Evolutionary conservation across 1,139 yeast genomes (phyloP).

Genomic region (Trichomonascaceae sp.): DNA sequence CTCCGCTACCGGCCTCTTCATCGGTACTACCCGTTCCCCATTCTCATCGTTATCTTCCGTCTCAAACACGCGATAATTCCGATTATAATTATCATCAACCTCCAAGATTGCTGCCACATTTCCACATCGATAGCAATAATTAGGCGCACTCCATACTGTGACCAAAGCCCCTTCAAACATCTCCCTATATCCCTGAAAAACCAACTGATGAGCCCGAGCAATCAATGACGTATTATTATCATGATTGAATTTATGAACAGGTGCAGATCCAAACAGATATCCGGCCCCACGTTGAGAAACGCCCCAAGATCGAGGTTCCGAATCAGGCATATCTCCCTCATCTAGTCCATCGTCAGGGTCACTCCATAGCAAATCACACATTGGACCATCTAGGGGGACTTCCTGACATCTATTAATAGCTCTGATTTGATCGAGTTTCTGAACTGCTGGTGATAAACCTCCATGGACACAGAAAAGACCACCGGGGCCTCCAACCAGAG

Average conservation of each 20-base stretch:
- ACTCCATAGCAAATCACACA: conserved; percentile 96
- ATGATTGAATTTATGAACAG: conserved; percentile 73
- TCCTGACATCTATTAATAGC: conserved; percentile 85
- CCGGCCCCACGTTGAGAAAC: conserved; percentile 98
- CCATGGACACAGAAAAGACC: conserved; percentile 92
- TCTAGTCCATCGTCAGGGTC: conserved; percentile 76
- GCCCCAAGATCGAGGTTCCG: conserved; percentile 52
- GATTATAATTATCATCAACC: conserved; percentile 61
- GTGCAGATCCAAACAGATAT: conserved; percentile 78
- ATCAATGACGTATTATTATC: conserved; percentile 74
- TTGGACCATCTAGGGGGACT: conserved; percentile 98
- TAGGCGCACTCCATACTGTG: conserved; percentile 93
- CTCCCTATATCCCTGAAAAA: conserved; percentile 91
- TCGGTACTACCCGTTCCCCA: conserved; percentile 48
- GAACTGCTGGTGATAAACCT: conserved; percentile 87
- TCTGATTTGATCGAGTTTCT: conserved; percentile 76
- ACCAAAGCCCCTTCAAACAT: conserved; percentile 82
- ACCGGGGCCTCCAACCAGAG: conserved; percentile 74
- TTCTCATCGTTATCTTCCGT: conserved; percentile 64
- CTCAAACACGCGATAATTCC: conserved; percentile 80
- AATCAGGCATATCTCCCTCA: conserved; percentile 1
- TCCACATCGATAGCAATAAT: conserved; percentile 92
- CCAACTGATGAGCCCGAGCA: conserved; percentile 96
- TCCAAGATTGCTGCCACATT: conserved; percentile 87
- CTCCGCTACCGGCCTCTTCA: conserved; percentile 69